Evolutionary conservation across 2,329 filamentous ascomycete species (phyloP), one percentile per base, ranked within the genome.

Genomic region (Malbranchea zuffiana): DNA sequence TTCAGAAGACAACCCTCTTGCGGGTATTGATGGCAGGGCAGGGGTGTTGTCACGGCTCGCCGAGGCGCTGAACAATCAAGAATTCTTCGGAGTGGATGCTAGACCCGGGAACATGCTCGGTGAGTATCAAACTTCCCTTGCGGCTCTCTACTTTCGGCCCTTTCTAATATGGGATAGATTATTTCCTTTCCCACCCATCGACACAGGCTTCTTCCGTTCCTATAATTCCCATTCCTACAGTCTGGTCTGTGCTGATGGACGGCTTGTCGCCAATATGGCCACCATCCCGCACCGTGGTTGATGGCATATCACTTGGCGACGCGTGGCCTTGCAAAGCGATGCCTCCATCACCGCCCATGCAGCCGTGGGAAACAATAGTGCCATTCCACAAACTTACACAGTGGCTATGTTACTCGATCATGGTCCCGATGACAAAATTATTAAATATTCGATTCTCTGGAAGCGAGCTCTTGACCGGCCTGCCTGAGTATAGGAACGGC

Each of bases 351-450:
- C 76, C 80, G 57, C 69, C 78, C 47, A 72, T 72, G 5, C 67
- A 77, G 46, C 70, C 76, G 1, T 85, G 81, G 80, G 82, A 88
- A 55, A 79, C 71, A 48, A 88, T 92, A 50, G 74, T 88, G 7
- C 86, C 86, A 0, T 93, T 94, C 65, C 87, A 95, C 67, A 94
- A 93, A 62, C 72, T 93, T 23, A 92, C 86, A 0, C 86, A 94
- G 59, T 95, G 87, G 87, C 78, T 95, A 39, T 84, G 82, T 33
- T 94, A 94, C 62, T 93, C 85, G 2, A 72, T 95, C 39, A 92
- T 92, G 82, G 80, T 86, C 16, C 86, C 86, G 0, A 92, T 94
- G 80, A 75, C 79, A 39, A 82, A 77, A 46, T 61, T 93, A 15
- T 75, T 93, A 50, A 74, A 80, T 40, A 78, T 92, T 41, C 76